These are phyloP conservation scores for Pseudogymnoascus sp. DNA, from an alignment of 2,329 filamentous ascomycete genomes.

Conservation along the genomic window DNA sequence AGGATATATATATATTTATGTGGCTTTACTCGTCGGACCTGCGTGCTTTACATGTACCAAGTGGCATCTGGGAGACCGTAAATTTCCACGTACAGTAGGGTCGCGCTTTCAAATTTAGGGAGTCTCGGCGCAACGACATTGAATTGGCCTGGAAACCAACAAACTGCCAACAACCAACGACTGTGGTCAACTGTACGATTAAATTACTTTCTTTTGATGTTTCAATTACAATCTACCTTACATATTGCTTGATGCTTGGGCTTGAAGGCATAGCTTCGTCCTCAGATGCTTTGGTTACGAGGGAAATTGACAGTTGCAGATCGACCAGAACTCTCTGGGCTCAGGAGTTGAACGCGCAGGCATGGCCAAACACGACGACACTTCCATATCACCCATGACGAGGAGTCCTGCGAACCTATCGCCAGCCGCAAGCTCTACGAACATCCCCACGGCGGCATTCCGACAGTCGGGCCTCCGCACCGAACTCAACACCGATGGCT, in stretches of 20 bases:
- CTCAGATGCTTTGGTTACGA: slow-evolving; percentile 4
- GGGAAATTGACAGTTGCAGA: slow-evolving; percentile 2
- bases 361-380: slow-evolving; percentile 6
- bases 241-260: slow-evolving; percentile 2
- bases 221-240: not conserved
- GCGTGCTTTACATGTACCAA: not conserved
- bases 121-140: slow-evolving; percentile 2
- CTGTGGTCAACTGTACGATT: not conserved
- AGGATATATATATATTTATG: not conserved
- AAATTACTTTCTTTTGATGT: slow-evolving; percentile 4
- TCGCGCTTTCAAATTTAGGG: slow-evolving; percentile 4
- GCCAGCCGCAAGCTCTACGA: slow-evolving; percentile 18
- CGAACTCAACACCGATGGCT: slow-evolving; percentile 19
- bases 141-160: not conserved
- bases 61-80: not conserved
- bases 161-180: not conserved
- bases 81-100: not conserved
- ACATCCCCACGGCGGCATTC: slow-evolving; percentile 19
- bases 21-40: not conserved
- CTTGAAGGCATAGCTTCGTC: not conserved
- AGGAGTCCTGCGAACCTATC: slow-evolving; percentile 24
- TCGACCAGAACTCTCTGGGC: not conserved
- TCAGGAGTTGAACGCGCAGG: slow-evolving; percentile 5
- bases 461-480: slow-evolving; percentile 22
- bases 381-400: slow-evolving; percentile 28